A percentile compares a stretch with the other conserved stretches of the same genome.
Evolutionary conservation across 495 filamentous ascomycete genomes (phyloP).

Genomic region (Margaritispora aquatica): DNA sequence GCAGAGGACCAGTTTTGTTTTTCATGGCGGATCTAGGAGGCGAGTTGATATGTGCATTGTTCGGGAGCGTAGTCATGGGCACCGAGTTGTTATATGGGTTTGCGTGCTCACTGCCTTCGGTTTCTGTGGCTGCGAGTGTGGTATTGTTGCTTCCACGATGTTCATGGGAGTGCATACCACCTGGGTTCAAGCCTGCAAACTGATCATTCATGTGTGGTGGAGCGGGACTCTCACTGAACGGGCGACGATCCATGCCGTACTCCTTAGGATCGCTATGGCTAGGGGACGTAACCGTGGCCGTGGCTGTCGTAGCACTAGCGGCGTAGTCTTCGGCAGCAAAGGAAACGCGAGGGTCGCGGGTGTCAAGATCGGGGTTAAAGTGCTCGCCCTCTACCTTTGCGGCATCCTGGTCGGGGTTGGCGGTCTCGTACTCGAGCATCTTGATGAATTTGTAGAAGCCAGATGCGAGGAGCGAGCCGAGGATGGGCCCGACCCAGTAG

Average conservation of each 20-base stretch:
- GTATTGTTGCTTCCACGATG: not conserved
- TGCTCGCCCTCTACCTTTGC: conserved; percentile 8
- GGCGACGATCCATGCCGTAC: conserved; percentile 7
- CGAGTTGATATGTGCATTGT: not conserved
- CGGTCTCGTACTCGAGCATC: conserved; percentile 64
- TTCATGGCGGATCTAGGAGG: not conserved
- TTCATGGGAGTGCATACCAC: conserved; percentile 7
- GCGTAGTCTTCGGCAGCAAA: conserved; percentile 14
- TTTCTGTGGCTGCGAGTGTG: not conserved
- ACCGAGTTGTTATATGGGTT: not conserved
- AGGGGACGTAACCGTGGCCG: no score
- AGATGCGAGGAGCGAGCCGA: conserved; percentile 53
- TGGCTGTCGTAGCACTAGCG: not conserved
- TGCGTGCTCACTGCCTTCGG: not conserved
- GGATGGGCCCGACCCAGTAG: conserved; percentile 53
- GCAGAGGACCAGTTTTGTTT: not conserved
- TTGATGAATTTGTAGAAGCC: conserved; percentile 65
- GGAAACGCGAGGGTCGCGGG: not conserved
- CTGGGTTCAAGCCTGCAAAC: not conserved
- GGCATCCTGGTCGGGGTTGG: conserved; percentile 64
- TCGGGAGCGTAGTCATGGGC: not conserved
- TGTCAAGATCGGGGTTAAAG: conserved; percentile 12
- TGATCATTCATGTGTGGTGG: conserved; percentile 18
- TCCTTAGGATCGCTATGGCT: conserved; percentile 1
- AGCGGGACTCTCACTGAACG: conserved; percentile 4